Conservation (phyloP, 495 filamentous ascomycete genomes). For the Cercophora samala region DNA sequence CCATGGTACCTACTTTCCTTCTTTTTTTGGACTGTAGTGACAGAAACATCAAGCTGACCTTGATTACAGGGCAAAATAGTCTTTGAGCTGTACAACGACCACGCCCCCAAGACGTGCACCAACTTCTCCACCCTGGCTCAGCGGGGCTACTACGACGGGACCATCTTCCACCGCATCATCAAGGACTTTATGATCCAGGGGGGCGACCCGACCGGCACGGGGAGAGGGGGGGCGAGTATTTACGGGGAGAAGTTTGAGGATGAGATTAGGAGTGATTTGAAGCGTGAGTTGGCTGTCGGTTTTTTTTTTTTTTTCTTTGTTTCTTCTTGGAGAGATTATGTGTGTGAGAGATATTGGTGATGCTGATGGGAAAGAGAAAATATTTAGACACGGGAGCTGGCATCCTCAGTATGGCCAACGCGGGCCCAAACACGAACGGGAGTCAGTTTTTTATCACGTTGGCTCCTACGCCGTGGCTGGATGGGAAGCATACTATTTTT, state of each 20-base stretch:
- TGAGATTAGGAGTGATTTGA: slow-evolving; percentile 71
- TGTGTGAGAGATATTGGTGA: neutral
- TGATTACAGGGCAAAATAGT: slow-evolving; percentile 64
- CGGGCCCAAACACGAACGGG: slow-evolving; percentile 90
- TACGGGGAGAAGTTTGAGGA: slow-evolving; percentile 95
- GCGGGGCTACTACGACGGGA: slow-evolving; percentile 80
- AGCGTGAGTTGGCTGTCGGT: slow-evolving; percentile 42
- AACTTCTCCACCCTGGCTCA: slow-evolving; percentile 80
- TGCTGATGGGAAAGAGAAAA: neutral
- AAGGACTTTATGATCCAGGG: slow-evolving; percentile 96
- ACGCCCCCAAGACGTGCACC: slow-evolving; percentile 64
- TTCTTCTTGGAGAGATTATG: no score
- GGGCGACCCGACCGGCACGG: slow-evolving; percentile 94
- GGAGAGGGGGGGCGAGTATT: slow-evolving; percentile 83
- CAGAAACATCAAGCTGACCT: neutral
- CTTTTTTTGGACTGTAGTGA: neutral
- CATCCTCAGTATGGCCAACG: slow-evolving; percentile 93
- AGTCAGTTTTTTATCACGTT: slow-evolving; percentile 87
- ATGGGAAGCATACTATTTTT: slow-evolving; percentile 97
- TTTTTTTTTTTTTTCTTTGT: no score
- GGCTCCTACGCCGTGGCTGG: slow-evolving; percentile 93
- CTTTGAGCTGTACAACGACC: slow-evolving; percentile 75
- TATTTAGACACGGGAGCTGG: slow-evolving; percentile 88
- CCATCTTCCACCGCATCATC: slow-evolving; percentile 92
- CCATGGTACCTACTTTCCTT: slow-evolving; percentile 18